Evolutionary conservation across 176 grass and related monocot species (phyloP).

Genomic region (Zea luxurians): DNA sequence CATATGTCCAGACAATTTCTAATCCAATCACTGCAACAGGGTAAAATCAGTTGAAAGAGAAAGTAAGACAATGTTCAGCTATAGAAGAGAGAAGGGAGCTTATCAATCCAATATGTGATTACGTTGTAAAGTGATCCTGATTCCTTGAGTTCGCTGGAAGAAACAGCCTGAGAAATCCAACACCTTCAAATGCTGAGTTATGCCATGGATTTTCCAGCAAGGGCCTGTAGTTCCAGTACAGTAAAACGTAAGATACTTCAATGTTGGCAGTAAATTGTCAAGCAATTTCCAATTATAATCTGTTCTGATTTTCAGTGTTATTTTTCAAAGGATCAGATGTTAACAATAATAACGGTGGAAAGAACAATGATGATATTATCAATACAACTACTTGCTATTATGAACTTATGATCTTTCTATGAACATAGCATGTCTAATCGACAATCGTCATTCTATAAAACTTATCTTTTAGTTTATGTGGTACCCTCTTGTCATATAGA

Average conservation of each 20-base stretch:
- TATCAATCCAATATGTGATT: conserved; percentile 41
- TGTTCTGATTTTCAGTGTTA: not conserved
- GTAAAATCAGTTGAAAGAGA: conserved; percentile 36
- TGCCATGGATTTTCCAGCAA: conserved; percentile 99
- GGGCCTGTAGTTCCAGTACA: conserved; percentile 47
- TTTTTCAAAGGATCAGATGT: conserved; percentile 33
- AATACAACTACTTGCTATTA: not conserved
- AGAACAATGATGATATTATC: conserved; percentile 17
- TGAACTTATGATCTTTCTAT: not conserved
- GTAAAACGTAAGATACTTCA: conserved; percentile 31
- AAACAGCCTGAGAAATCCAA: conserved; percentile 89
- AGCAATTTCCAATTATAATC: conserved; percentile 27
- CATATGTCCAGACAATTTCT: conserved; percentile 73
- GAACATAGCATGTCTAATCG: no score
- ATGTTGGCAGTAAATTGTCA: conserved; percentile 26
- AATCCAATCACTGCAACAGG: conserved; percentile 72
- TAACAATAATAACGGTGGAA: conserved; percentile 17
- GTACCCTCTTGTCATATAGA: no score
- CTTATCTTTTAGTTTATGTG: no score
- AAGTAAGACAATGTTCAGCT: conserved; percentile 18
- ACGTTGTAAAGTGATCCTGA: conserved; percentile 75
- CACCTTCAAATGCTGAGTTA: conserved; percentile 91
- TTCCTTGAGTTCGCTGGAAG: conserved; percentile 84
- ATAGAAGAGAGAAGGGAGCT: conserved; percentile 18
- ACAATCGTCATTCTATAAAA: no score